A percentile compares a stretch with the other conserved stretches of the same genome.
Evolutionary conservation across 2,329 filamentous ascomycete genomes (phyloP).

Genomic region (Ascochyta pisi): DNA sequence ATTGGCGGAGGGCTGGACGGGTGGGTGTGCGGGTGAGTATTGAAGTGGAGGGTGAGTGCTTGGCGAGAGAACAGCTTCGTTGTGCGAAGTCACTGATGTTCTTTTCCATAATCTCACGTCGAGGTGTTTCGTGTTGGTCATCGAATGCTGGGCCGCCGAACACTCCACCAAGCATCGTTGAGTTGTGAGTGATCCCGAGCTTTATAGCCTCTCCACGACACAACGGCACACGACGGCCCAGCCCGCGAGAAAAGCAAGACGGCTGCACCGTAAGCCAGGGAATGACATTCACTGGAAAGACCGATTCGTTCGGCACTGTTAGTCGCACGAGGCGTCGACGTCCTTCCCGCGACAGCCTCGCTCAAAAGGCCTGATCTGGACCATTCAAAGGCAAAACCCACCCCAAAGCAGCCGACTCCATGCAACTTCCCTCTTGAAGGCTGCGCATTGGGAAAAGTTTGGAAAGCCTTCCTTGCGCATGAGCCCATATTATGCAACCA

Average conservation of each 20-base stretch:
- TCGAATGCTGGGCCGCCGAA: neutral
- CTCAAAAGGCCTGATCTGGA: constrained; percentile 2
- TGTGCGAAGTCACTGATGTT: neutral
- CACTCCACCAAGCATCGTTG: neutral
- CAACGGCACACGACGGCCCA: neutral
- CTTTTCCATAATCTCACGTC: neutral
- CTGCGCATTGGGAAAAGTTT: neutral
- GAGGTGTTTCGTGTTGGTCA: neutral
- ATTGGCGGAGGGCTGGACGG: neutral
- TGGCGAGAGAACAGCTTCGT: neutral
- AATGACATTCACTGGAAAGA: neutral
- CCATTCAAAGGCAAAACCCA: neutral
- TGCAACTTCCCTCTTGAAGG: constrained; percentile 1
- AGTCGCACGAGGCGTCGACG: neutral
- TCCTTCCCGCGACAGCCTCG: constrained; percentile 9
- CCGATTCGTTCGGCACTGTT: neutral
- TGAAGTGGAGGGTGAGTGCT: neutral
- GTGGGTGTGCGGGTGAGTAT: neutral
- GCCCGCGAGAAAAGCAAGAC: neutral
- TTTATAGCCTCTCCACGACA: neutral
- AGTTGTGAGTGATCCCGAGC: neutral
- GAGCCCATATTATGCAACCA: constrained; percentile 10
- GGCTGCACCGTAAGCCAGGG: neutral
- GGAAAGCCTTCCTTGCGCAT: neutral
- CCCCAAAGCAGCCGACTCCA: constrained; percentile 4